Conservation (phyloP, 2,329 filamentous ascomycete genomes). For the Colletotrichum sp. region DNA sequence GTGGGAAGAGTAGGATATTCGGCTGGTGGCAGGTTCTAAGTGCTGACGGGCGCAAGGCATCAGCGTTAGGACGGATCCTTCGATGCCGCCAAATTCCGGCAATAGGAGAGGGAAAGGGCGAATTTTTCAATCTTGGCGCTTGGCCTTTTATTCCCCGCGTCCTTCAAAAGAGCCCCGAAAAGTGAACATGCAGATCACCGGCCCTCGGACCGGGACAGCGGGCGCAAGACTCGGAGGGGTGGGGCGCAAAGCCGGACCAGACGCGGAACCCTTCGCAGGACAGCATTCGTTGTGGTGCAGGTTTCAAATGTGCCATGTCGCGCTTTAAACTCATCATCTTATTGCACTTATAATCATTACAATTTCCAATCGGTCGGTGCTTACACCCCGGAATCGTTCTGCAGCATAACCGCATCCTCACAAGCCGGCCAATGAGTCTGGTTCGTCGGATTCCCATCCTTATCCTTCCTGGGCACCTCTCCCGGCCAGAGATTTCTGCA, state of each 20-base stretch:
- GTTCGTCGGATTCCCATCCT: background rate
- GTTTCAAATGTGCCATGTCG: background rate
- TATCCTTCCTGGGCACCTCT: background rate
- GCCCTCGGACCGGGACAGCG: background rate
- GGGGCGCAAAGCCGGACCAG: background rate
- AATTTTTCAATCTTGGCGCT: background rate
- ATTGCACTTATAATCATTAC: background rate
- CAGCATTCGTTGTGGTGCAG: background rate
- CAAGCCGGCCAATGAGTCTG: background rate
- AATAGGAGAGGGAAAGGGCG: background rate
- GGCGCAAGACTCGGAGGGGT: background rate
- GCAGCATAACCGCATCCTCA: background rate
- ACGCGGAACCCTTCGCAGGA: background rate
- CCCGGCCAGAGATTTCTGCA: conserved; percentile 12
- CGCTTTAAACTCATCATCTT: background rate
- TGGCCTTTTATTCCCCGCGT: background rate
- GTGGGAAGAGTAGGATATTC: background rate
- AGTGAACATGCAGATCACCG: background rate
- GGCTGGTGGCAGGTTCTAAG: background rate
- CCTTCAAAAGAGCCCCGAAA: background rate
- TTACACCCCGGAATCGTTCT: conserved; percentile 7
- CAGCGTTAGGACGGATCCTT: background rate
- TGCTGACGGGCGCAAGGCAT: background rate
- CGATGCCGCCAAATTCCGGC: background rate
- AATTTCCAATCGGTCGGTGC: background rate